These are phyloP conservation scores for Talaromyces sp. DNA, from an alignment of 2,329 filamentous ascomycete genomes.

Conservation along the genomic window DNA sequence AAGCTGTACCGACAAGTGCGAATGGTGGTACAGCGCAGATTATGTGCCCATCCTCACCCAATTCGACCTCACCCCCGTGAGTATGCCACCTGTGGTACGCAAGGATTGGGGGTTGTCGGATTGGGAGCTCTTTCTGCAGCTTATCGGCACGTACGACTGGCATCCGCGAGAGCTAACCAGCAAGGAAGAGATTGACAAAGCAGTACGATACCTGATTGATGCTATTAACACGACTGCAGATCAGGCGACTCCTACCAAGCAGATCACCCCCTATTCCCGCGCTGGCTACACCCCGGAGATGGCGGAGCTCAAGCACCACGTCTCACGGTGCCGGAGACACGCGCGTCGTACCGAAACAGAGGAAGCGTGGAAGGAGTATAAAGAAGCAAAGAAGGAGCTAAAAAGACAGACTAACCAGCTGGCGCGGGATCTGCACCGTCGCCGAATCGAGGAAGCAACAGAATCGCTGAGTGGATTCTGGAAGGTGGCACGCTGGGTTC, in stretches of 20 bases:
- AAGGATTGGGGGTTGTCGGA: background rate
- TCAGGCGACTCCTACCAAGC: background rate
- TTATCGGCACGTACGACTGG: background rate
- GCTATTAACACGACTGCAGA: background rate
- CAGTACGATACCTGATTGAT: background rate
- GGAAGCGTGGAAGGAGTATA: background rate
- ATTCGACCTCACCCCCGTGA: background rate
- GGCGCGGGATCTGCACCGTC: background rate
- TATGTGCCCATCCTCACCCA: background rate
- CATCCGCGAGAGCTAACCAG: background rate
- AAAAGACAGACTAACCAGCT: background rate
- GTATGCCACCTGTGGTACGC: background rate
- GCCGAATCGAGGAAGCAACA: background rate
- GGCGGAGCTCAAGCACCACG: background rate
- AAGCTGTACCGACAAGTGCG: background rate
- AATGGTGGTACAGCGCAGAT: background rate
- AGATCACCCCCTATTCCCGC: background rate
- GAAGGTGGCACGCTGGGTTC: background rate
- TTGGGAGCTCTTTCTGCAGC: background rate
- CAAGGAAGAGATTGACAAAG: background rate
- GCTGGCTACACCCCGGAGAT: background rate
- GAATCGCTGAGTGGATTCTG: background rate
- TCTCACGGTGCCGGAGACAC: background rate
- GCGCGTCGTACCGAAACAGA: background rate
- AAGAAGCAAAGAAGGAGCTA: background rate